Conservation (phyloP, 2,329 filamentous ascomycete genomes). For the Orbilia oligospora region DNA sequence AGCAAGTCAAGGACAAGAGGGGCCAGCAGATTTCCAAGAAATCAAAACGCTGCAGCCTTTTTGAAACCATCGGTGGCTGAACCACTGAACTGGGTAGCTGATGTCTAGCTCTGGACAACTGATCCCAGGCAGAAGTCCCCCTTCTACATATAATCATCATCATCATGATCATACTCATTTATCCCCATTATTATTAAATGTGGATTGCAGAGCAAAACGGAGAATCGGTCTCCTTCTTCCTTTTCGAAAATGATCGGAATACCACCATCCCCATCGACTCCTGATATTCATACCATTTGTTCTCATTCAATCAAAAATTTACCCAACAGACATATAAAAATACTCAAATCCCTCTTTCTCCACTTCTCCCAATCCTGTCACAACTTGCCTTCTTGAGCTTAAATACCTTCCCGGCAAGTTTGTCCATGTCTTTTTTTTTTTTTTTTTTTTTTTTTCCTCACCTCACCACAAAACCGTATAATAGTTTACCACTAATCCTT, state of each 20-base stretch:
- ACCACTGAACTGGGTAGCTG: conserved; percentile 59
- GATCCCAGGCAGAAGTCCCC: conserved; percentile 56
- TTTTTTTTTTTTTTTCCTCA: conserved; percentile 23
- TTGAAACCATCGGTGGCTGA: conserved; percentile 55
- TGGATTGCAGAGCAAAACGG: conserved; percentile 19
- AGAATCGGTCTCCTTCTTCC: conserved; percentile 16
- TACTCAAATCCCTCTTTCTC: conserved; percentile 47
- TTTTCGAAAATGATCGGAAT: conserved; percentile 17
- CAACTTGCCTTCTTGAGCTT: conserved; percentile 60
- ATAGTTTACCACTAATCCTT: conserved; percentile 11
- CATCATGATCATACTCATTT: neutral
- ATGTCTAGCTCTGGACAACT: conserved; percentile 56
- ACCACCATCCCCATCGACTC: conserved; percentile 29
- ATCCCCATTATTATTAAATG: conserved; percentile 1
- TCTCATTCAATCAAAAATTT: neutral
- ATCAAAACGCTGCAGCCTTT: conserved; percentile 48
- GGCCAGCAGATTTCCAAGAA: conserved; percentile 54
- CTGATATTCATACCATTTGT: conserved; percentile 21
- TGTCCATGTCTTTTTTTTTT: conserved; percentile 22
- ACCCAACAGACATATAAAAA: conserved; percentile 13
- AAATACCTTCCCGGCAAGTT: conserved; percentile 46
- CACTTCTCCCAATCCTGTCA: conserved; percentile 38
- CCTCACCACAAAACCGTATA: conserved; percentile 3
- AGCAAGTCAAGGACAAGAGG: conserved; percentile 15
- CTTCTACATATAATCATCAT: neutral